These are phyloP conservation scores for Pythium biforme DNA, from an alignment of 352 stramenopile species.

Conservation along the genomic window DNA sequence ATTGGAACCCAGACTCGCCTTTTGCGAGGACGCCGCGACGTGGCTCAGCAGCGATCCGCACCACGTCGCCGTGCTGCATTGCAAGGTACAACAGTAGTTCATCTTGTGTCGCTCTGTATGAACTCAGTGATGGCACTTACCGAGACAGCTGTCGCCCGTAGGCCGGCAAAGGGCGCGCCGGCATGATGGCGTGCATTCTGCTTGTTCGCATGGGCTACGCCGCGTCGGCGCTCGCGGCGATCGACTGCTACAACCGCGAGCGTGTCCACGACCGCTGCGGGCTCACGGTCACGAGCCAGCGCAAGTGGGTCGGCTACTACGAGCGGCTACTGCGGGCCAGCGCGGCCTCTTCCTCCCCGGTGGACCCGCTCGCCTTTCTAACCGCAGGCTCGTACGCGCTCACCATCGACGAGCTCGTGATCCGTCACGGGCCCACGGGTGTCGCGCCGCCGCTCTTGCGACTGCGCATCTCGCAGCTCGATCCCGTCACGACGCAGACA, in stretches of 20 bases:
- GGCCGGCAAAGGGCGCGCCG: constrained; percentile 67
- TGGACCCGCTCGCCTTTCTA: constrained; percentile 2
- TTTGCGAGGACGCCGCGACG: constrained; percentile 67
- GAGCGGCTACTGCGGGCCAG: constrained; percentile 24
- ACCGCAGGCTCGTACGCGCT: constrained; percentile 10
- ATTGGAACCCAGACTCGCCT: constrained; percentile 43
- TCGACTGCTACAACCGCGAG: constrained; percentile 67
- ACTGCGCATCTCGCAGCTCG: constrained; percentile 44
- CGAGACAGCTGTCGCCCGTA: no score
- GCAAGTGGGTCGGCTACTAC: constrained; percentile 75
- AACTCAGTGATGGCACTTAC: no score
- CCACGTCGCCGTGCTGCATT: constrained; percentile 63
- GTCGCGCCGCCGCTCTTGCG: constrained; percentile 37
- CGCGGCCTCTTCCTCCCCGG: constrained; percentile 1
- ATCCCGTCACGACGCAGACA: constrained; percentile 17
- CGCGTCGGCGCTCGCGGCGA: constrained; percentile 41
- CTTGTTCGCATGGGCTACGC: constrained; percentile 61
- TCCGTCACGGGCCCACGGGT: constrained; percentile 46
- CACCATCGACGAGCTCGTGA: constrained; percentile 35
- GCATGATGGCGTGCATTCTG: constrained; percentile 83
- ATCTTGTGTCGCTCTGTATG: neutral
- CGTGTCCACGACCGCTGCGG: constrained; percentile 55
- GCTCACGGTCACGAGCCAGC: constrained; percentile 65
- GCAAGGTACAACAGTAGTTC: constrained; percentile 39
- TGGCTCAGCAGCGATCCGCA: constrained; percentile 47